phyloP scores from a whole-genome alignment of 2,329 filamentous ascomycete genomes.

The Bisporella sp. region DNA sequence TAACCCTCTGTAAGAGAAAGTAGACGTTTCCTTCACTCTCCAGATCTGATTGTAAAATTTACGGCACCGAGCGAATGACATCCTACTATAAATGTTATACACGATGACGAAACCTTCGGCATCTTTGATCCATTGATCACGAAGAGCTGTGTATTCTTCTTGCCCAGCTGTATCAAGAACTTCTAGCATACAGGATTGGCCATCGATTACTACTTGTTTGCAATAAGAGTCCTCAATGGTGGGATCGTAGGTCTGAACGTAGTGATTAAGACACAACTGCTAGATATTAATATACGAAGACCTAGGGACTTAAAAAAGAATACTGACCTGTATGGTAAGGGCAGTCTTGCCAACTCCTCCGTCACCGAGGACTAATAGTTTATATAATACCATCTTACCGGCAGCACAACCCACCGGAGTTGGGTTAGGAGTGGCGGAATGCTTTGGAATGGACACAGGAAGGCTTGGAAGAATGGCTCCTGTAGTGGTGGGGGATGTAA shows the following conservation, averaged over 20 bases:
- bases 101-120: constrained; percentile 96
- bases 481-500: not conserved
- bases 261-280: not conserved
- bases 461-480: too few relatives aligned
- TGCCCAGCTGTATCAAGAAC: constrained; percentile 96
- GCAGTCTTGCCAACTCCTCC: constrained; percentile 93
- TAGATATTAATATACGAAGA: not conserved
- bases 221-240: constrained; percentile 85
- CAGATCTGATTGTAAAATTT: constrained; percentile 96
- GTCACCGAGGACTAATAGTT: constrained; percentile 90
- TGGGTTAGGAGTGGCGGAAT: too few relatives aligned
- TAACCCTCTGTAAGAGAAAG: constrained; percentile 68
- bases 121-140: constrained; percentile 97
- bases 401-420: constrained; percentile 15
- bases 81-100: constrained; percentile 96
- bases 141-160: constrained; percentile 93
- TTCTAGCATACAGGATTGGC: constrained; percentile 94
- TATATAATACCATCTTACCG: constrained; percentile 92
- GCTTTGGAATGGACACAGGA: too few relatives aligned
- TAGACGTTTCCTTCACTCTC: constrained; percentile 86
- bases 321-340: constrained; percentile 89
- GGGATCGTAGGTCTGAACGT: constrained; percentile 56
- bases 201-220: constrained; percentile 88
- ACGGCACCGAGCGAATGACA: constrained; percentile 90
- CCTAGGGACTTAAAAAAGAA: constrained; percentile 82